These are phyloP conservation scores for Sugiyamaella mastotermitis DNA, from an alignment of 805 yeast species.

Conservation along the genomic window DNA sequence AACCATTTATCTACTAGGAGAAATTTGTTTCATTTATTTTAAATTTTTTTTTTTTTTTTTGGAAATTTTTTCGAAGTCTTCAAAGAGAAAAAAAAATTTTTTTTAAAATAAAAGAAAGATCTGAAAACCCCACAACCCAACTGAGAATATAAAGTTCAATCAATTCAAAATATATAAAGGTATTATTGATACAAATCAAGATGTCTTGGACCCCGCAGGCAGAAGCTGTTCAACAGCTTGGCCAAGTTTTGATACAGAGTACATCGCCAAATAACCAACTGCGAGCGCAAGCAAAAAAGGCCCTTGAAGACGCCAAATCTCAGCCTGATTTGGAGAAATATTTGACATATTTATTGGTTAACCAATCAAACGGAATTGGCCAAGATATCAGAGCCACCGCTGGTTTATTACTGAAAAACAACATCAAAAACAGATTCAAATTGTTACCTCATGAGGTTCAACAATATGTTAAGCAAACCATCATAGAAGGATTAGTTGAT, in stretches of 20 bases:
- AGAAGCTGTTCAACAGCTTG: constrained; percentile 56
- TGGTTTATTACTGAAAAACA: constrained; percentile 79
- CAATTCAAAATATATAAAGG: too few species aligned
- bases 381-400: constrained; percentile 76
- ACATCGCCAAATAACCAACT: constrained; percentile 51
- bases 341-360: constrained; percentile 60
- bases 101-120: too few species aligned
- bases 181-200: too few species aligned
- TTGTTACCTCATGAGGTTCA: constrained; percentile 32
- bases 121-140: too few species aligned
- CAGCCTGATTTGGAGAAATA: constrained; percentile 82
- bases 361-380: constrained; percentile 40
- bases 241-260: constrained; percentile 62
- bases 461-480: constrained; percentile 40
- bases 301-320: constrained; percentile 58
- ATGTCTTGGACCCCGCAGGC: constrained; percentile 60
- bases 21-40: too few species aligned
- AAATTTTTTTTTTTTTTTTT: too few species aligned
- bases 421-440: constrained; percentile 38
- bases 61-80: too few species aligned
- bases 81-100: too few species aligned
- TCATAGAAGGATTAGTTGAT: constrained; percentile 46
- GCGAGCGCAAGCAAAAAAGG: constrained; percentile 63
- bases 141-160: too few species aligned
- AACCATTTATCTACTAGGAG: too few species aligned